These are phyloP conservation scores for Miscanthus lutarioriparius DNA, from an alignment of 176 grass and related monocot genomes.

Conservation along the genomic window DNA sequence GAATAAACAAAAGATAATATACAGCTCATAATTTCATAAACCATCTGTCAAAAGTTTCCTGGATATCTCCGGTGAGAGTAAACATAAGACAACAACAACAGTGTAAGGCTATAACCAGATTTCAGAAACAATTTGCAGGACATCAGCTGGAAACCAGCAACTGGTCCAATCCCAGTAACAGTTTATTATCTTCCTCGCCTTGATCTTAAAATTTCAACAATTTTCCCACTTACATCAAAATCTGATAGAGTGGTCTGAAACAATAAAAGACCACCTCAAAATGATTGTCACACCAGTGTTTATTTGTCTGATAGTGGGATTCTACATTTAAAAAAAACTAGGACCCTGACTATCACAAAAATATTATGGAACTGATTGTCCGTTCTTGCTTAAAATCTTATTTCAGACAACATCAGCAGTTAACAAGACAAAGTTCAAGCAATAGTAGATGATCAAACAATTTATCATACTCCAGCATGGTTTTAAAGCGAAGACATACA, in stretches of 20 bases:
- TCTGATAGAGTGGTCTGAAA: background rate
- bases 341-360: background rate
- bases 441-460: background rate
- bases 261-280: background rate
- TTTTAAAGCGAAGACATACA: background rate
- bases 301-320: background rate
- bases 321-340: background rate
- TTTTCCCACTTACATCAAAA: background rate
- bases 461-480: background rate
- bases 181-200: background rate
- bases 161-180: no score
- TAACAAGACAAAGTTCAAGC: background rate
- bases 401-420: background rate
- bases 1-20: background rate
- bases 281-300: background rate
- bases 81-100: background rate
- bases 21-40: background rate
- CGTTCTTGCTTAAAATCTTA: constrained; percentile 4
- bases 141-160: background rate
- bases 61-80: background rate
- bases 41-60: background rate
- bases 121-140: background rate
- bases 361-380: background rate
- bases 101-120: background rate
- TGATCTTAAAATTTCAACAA: background rate